phyloP scores from a whole-genome alignment of 176 grass and related monocot genomes.

The Avena atlantica region DNA sequence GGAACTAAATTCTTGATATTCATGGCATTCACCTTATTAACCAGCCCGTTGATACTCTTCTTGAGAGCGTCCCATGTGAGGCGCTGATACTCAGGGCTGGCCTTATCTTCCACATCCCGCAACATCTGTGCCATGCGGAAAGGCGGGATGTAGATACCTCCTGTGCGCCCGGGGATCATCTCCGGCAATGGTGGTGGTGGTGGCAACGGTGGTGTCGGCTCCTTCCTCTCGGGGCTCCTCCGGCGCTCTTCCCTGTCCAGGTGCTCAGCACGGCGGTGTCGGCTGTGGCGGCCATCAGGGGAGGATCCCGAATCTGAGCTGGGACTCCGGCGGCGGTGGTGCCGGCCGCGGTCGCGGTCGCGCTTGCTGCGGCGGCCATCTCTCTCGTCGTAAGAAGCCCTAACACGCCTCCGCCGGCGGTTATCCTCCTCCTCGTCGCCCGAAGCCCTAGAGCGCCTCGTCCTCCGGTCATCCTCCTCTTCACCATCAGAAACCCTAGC shows the following conservation, averaged over 20 bases:
- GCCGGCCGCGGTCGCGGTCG: slow-evolving; percentile 8
- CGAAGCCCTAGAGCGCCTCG: slow-evolving; percentile 39
- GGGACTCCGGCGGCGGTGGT: slow-evolving; percentile 34
- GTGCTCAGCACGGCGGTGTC: slow-evolving; percentile 26
- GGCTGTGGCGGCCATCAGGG: slow-evolving; percentile 6
- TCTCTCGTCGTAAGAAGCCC: slow-evolving; percentile 40
- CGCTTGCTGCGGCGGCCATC: slow-evolving; percentile 38
- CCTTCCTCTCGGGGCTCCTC: slow-evolving; percentile 43
- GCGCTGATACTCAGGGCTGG: slow-evolving; percentile 77
- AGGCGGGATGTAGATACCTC: slow-evolving; percentile 91
- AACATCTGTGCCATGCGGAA: slow-evolving; percentile 95
- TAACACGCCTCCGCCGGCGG: slow-evolving; percentile 21
- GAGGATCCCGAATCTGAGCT: slow-evolving; percentile 44
- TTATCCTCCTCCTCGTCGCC: slow-evolving; percentile 45
- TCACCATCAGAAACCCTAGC: slow-evolving; percentile 47
- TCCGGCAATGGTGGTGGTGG: slow-evolving; percentile 60
- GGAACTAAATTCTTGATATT: slow-evolving; percentile 98
- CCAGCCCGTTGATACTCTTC: slow-evolving; percentile 92
- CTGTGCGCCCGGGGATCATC: slow-evolving; percentile 71
- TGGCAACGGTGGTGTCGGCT: slow-evolving; percentile 48
- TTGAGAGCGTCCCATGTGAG: slow-evolving; percentile 94
- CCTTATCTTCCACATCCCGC: slow-evolving; percentile 91
- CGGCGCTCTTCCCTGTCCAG: slow-evolving; percentile 17
- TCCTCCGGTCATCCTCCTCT: slow-evolving; percentile 19
- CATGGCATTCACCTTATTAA: slow-evolving; percentile 92